These are phyloP conservation scores for Penicillium occitanis DNA, from an alignment of 2,329 filamentous ascomycete genomes.

Conservation along the genomic window DNA sequence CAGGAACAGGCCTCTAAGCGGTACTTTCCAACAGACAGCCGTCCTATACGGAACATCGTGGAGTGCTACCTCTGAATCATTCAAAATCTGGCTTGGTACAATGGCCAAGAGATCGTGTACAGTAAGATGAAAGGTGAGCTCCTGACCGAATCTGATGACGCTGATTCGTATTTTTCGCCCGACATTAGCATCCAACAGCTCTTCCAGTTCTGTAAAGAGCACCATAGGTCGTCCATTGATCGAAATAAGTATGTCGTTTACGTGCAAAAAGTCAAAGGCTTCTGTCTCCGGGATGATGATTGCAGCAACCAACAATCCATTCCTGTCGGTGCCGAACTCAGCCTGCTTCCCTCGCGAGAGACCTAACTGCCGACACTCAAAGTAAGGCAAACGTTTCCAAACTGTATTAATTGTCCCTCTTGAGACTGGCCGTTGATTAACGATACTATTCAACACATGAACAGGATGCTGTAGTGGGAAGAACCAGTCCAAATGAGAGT, in stretches of 20 bases:
- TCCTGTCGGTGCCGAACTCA: constrained; percentile 14
- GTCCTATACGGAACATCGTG: constrained; percentile 20
- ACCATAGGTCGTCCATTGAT: constrained; percentile 8
- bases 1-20: constrained; percentile 15
- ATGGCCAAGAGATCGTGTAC: constrained; percentile 16
- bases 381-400: constrained; percentile 13
- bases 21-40: constrained; percentile 17
- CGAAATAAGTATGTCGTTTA: constrained; percentile 18
- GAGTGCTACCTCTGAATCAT: constrained; percentile 12
- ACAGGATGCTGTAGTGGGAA: constrained; percentile 14
- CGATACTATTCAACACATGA: constrained; percentile 7
- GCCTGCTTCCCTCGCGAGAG: constrained; percentile 12
- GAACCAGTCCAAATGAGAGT: constrained; percentile 18
- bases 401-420: constrained; percentile 19
- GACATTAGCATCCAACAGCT: constrained; percentile 8
- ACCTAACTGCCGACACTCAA: constrained; percentile 15
- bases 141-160: constrained; percentile 11
- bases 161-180: constrained; percentile 7
- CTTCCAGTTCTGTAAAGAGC: constrained; percentile 13
- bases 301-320: constrained; percentile 13
- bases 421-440: background rate
- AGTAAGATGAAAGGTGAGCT: constrained; percentile 6
- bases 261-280: constrained; percentile 8
- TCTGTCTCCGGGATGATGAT: constrained; percentile 16
- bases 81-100: constrained; percentile 9